Base-by-base conservation (phyloP, 192 early-diverging fungal species). In the Coemansia sp. region DNA sequence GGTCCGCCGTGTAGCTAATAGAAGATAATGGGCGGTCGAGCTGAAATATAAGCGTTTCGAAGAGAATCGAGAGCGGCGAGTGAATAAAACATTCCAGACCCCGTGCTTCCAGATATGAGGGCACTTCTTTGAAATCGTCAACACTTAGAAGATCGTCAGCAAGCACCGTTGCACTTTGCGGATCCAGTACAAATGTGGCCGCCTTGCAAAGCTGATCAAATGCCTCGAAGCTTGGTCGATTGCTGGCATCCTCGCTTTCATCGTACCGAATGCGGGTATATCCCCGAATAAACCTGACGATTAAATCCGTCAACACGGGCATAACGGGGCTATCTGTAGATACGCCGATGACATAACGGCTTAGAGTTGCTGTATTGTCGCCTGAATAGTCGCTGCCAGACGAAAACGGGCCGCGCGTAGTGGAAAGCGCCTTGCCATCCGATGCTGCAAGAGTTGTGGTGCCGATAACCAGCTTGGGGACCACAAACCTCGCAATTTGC, bases 381-480 rank as follows among this genome's bases (percentile, higher is more conserved):
- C 70, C 78, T 17, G 35, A 25, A 25, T 63, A 69, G 36, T 43
- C 59, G 17, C 53, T 15, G 13, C 72, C 78, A 3, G 73, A 66
- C 1, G 78, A 81, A 50, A 81, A 81, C 10, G 78, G 78, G 7
- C 78, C 78, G 20, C 67, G 69, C 8, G 78, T 81, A 2, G 61
- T 65, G 0, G 78, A 70, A 49, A 81, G 57, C 36, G 72, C 71
- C 55, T 56, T 68, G 9, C 69, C 78, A 34, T 74, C 78, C 20
- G 60, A 66, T 4, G 73, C 78, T 3, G 78, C 78, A 43, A 81
- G 57, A 5, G 63, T 81, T 11, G 78, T 81, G 25, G 78, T 81
- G 50, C 78, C 78, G 19, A 81, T 69, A 29, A 72, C 63, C 78
- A 81, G 72, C 35, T 64, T 69, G 15, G 73, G 70, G 38, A 81